phyloP scores from a whole-genome alignment of 306 rosid genomes.

The Medicago arabica region DNA sequence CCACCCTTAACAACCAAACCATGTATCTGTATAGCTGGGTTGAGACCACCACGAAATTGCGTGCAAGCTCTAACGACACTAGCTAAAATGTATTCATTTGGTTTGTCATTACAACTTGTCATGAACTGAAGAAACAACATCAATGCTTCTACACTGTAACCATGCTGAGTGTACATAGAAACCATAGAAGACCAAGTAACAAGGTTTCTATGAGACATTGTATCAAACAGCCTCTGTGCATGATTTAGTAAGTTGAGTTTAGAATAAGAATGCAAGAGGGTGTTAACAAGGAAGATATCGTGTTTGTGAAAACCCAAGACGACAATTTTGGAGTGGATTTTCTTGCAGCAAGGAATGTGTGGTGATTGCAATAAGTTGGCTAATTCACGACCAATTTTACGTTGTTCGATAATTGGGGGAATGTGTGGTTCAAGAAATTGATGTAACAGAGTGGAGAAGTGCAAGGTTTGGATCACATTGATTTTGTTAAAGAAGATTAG shows the following conservation, averaged over 20 bases:
- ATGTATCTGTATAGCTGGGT: conserved; percentile 68
- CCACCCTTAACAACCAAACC: conserved; percentile 64
- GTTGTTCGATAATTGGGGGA: conserved; percentile 42
- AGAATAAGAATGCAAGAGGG: conserved; percentile 55
- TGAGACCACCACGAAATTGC: conserved; percentile 50
- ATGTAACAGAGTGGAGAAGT: conserved; percentile 42
- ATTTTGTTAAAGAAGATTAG: conserved; percentile 33
- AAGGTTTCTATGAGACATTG: conserved; percentile 66
- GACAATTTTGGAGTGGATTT: conserved; percentile 69
- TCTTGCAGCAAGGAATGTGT: conserved; percentile 39
- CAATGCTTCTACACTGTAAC: conserved; percentile 58
- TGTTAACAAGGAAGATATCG: conserved; percentile 69
- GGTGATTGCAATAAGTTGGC: conserved; percentile 57
- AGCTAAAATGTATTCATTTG: conserved; percentile 78
- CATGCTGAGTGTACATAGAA: conserved; percentile 74
- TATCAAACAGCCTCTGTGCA: conserved; percentile 72
- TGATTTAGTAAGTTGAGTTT: conserved; percentile 44
- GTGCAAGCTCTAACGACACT: conserved; percentile 72
- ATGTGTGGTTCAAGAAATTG: conserved; percentile 41
- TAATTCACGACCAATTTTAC: conserved; percentile 55
- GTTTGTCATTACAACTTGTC: conserved; percentile 53
- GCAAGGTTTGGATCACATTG: conserved; percentile 19
- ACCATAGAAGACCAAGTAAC: conserved; percentile 83
- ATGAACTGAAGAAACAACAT: conserved; percentile 54
- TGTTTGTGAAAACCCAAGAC: conserved; percentile 61